A percentile compares a stretch with the other conserved stretches of the same genome.
These are phyloP conservation scores for Ilex paraguariensis DNA, from an alignment of 305 asterid genomes.

Conservation along the genomic window DNA sequence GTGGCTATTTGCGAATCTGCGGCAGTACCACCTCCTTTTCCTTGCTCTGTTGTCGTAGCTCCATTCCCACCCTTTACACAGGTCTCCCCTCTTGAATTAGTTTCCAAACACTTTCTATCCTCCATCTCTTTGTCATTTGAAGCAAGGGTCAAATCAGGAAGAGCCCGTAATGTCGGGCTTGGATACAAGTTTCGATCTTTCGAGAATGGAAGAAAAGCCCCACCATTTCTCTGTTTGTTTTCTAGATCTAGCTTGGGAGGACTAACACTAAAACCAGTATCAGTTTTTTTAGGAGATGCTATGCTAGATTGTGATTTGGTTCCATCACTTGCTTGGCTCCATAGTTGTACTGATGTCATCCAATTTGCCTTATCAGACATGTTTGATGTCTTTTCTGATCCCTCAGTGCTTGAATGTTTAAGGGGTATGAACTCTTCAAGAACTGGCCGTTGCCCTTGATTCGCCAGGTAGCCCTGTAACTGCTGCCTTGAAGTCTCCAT, in stretches of 20 bases:
- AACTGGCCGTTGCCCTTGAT: conserved; percentile 52
- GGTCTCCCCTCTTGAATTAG: conserved; percentile 19
- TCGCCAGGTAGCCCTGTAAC: conserved; percentile 46
- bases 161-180: conserved; percentile 13
- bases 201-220: conserved; percentile 62
- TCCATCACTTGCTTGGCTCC: conserved; percentile 63
- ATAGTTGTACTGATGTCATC: conserved; percentile 89
- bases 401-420: conserved; percentile 29
- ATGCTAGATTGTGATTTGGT: conserved; percentile 15
- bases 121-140: conserved; percentile 51
- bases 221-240: conserved; percentile 47
- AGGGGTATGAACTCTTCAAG: conserved; percentile 88
- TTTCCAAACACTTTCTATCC: conserved; percentile 33
- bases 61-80: conserved; percentile 21
- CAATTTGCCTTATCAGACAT: conserved; percentile 62
- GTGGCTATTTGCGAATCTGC: conserved; percentile 22
- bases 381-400: conserved; percentile 21
- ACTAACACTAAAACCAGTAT: conserved; percentile 24
- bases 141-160: conserved; percentile 69
- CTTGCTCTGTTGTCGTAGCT: conserved; percentile 29
- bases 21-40: conserved; percentile 11
- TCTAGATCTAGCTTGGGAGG: conserved; percentile 41
- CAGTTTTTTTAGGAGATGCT: conserved; percentile 35
- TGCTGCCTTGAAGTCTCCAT: conserved; percentile 92
- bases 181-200: conserved; percentile 31